Percentiles rank a stretch among this genome's conserved stretches.
Conservation (phyloP, 177 flowering plant species). For the Vitis hybrid region DNA sequence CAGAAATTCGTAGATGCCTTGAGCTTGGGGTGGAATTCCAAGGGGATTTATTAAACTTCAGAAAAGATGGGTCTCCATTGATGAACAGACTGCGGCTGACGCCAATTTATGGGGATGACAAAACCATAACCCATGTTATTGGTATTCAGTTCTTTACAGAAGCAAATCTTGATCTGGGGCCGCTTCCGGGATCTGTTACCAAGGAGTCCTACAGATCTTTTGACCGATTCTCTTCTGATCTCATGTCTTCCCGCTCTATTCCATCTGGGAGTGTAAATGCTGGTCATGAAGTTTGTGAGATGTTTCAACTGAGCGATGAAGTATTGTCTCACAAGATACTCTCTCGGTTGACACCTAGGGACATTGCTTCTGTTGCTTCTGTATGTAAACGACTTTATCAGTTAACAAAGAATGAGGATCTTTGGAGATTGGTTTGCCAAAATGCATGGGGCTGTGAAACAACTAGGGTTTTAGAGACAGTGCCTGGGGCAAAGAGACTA, state of each 20-base stretch:
- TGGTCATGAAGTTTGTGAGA: constrained; percentile 62
- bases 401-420: constrained; percentile 73
- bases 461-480: constrained; percentile 73
- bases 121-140: constrained; percentile 73
- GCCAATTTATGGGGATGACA: constrained; percentile 90
- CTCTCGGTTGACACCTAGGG: constrained; percentile 73
- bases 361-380: constrained; percentile 83
- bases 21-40: constrained; percentile 86
- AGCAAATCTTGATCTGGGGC: constrained; percentile 78
- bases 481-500: constrained; percentile 76
- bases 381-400: constrained; percentile 68
- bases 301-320: constrained; percentile 82
- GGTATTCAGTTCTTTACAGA: constrained; percentile 87
- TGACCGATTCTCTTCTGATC: constrained; percentile 42
- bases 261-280: constrained; percentile 47
- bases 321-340: constrained; percentile 73
- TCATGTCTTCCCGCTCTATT: constrained; percentile 33
- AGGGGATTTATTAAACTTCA: constrained; percentile 85
- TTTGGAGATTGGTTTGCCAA: constrained; percentile 94
- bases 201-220: constrained; percentile 51
- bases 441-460: constrained; percentile 95
- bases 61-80: constrained; percentile 90
- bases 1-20: constrained; percentile 86
- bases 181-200: constrained; percentile 45
- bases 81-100: constrained; percentile 80